These are phyloP conservation scores for Rhododendron vialii DNA, from an alignment of 148 eudicot species.

Conservation along the genomic window DNA sequence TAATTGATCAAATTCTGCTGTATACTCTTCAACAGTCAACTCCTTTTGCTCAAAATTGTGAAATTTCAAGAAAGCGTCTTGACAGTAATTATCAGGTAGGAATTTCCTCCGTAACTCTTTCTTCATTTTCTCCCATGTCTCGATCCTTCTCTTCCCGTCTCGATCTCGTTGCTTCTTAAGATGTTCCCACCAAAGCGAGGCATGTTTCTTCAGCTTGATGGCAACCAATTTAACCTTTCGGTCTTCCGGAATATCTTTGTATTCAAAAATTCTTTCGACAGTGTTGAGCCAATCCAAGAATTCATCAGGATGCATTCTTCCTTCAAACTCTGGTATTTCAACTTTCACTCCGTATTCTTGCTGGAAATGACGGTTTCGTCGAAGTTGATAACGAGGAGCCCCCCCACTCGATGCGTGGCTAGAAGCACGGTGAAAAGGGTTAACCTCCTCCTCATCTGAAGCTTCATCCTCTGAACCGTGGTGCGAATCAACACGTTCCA, in stretches of 20 bases:
- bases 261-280: too few relatives aligned
- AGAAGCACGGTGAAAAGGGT: not conserved
- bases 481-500: not conserved
- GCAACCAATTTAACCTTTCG: too few relatives aligned
- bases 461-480: not conserved
- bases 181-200: not conserved
- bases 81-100: not conserved
- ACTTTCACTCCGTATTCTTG: not conserved
- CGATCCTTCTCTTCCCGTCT: not conserved
- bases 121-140: not conserved
- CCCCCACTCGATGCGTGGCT: not conserved
- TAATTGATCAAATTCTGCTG: too few relatives aligned
- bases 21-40: too few relatives aligned
- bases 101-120: not conserved
- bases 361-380: not conserved
- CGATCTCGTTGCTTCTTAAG: not conserved
- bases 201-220: not conserved
- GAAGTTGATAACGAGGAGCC: not conserved
- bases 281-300: too few relatives aligned
- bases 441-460: not conserved
- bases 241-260: too few relatives aligned
- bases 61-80: not conserved
- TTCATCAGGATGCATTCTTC: too few relatives aligned
- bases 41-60: not conserved
- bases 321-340: too few relatives aligned